Evolutionary conservation across 257 asterid genomes (phyloP).

Genomic region (Misopates orontium): DNA sequence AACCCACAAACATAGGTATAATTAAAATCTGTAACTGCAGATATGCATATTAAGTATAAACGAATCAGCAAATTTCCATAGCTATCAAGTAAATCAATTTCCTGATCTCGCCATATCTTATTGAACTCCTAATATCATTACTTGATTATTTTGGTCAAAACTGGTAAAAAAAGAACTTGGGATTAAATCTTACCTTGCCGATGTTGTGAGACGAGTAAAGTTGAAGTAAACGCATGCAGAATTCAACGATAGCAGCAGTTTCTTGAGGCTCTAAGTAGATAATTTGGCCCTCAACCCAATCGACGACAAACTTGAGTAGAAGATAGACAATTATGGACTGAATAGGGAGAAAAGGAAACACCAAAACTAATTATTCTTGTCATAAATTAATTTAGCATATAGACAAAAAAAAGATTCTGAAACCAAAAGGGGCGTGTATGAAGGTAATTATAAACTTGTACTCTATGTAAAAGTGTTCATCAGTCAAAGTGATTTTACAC

Average conservation of each 20-base stretch:
- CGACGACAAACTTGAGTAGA: conserved; percentile 84
- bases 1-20: no score
- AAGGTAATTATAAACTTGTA: no score
- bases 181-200: conserved; percentile 69
- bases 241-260: conserved; percentile 80
- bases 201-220: conserved; percentile 88
- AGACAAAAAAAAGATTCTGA: not conserved
- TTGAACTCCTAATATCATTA: no score
- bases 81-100: no score
- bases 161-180: not conserved
- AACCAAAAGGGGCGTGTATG: no score
- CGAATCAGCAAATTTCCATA: no score
- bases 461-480: no score
- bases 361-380: conserved; percentile 16
- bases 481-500: no score
- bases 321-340: conserved; percentile 84
- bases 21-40: no score
- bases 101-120: no score
- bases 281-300: conserved; percentile 97
- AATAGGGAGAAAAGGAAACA: conserved; percentile 18
- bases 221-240: conserved; percentile 86
- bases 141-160: conserved; percentile 7
- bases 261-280: conserved; percentile 87
- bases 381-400: not conserved
- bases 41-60: no score